Evolutionary conservation across 306 rosid species (phyloP).

Genomic region (Gastrolobium villosum): DNA sequence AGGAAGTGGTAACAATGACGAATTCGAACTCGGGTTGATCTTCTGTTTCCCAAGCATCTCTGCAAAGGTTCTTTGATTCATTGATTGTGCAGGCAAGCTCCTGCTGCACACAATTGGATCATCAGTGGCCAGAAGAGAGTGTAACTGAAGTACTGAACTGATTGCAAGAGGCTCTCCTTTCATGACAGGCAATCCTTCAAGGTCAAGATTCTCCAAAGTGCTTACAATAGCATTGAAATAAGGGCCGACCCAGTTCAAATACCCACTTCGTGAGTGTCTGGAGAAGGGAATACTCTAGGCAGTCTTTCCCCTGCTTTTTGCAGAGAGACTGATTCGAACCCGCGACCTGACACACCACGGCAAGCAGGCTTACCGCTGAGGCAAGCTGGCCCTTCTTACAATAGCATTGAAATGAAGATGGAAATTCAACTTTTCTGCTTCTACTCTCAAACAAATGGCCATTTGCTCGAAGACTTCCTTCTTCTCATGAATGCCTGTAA

Average conservation of each 20-base stretch:
- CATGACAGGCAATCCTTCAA: slow-evolving; percentile 61
- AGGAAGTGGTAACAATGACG: slow-evolving; percentile 55
- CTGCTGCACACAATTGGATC: slow-evolving; percentile 46
- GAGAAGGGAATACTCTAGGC: too few relatives aligned
- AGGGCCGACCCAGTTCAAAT: too few relatives aligned
- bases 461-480: slow-evolving; percentile 67
- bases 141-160: slow-evolving; percentile 74
- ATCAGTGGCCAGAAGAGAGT: slow-evolving; percentile 67
- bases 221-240: slow-evolving; percentile 61
- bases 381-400: too few relatives aligned
- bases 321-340: too few relatives aligned
- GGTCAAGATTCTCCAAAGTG: slow-evolving; percentile 62
- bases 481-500: slow-evolving; percentile 70
- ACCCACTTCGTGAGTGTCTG: too few relatives aligned
- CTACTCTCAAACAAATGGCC: slow-evolving; percentile 53
- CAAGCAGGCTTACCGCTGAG: too few relatives aligned
- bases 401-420: slow-evolving; percentile 63
- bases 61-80: slow-evolving; percentile 47
- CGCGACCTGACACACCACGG: too few relatives aligned
- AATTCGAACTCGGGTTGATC: slow-evolving; percentile 51
- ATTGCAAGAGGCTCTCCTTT: slow-evolving; percentile 80
- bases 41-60: slow-evolving; percentile 62
- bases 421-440: slow-evolving; percentile 66
- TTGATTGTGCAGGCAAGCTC: slow-evolving; percentile 42
- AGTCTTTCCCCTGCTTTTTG: too few relatives aligned